A percentile compares a stretch with the other conserved stretches of the same genome.
phyloP scores from a whole-genome alignment of 163 green algal species.

The Volvox carteri region DNA sequence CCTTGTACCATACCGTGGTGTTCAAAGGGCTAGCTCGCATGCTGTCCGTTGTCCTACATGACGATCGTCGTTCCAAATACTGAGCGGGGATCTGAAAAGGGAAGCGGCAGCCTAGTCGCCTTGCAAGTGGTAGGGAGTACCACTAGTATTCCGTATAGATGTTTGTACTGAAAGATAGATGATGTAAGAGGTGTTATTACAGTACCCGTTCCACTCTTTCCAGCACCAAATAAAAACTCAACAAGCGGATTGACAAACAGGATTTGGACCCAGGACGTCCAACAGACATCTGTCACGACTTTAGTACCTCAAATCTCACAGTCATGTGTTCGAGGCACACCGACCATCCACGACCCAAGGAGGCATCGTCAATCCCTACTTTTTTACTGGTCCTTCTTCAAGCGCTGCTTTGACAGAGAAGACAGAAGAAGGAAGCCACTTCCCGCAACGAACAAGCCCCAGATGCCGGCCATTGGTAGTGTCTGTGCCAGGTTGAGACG shows the following conservation, averaged over 20 bases:
- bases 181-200: too few species aligned
- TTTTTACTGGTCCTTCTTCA: slow-evolving; percentile 49
- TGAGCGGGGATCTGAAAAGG: not conserved
- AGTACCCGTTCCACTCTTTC: too few species aligned
- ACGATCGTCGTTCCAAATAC: not conserved
- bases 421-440: slow-evolving; percentile 39
- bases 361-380: too few species aligned
- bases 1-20: not conserved
- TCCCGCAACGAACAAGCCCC: slow-evolving; percentile 50
- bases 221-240: too few species aligned
- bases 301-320: too few species aligned
- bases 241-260: too few species aligned
- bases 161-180: too few species aligned
- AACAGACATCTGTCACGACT: too few species aligned
- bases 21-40: not conserved
- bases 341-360: too few species aligned
- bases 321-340: too few species aligned
- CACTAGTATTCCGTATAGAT: too few species aligned
- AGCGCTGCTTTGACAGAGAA: slow-evolving; percentile 9
- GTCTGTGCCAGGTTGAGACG: slow-evolving; percentile 77
- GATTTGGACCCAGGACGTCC: too few species aligned
- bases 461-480: slow-evolving; percentile 57
- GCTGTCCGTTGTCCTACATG: not conserved
- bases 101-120: not conserved
- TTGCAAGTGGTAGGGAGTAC: not conserved